These are phyloP conservation scores for Kappamyces sp. DNA, from an alignment of 192 early-diverging fungal species.

Conservation along the genomic window DNA sequence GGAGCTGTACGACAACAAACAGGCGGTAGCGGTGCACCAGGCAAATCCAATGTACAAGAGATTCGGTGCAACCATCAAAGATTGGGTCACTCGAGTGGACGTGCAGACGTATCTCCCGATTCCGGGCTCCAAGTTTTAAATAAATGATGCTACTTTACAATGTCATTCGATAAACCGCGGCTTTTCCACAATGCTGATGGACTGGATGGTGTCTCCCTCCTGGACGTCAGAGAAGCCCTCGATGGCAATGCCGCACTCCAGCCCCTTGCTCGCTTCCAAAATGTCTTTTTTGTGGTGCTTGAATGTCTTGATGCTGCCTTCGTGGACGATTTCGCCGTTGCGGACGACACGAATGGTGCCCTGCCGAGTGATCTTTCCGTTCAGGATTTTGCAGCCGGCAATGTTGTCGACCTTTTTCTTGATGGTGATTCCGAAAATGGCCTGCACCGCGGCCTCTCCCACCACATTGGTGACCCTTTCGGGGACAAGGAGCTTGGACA, in stretches of 20 bases:
- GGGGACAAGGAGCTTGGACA: constrained; percentile 73
- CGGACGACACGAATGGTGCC: constrained; percentile 63
- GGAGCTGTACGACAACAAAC: no score
- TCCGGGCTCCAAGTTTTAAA: no score
- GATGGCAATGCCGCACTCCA: constrained; percentile 92
- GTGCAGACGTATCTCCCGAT: no score
- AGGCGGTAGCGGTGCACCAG: no score
- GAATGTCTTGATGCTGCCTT: constrained; percentile 66
- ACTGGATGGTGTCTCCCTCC: constrained; percentile 78
- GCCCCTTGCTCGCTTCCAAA: constrained; percentile 81
- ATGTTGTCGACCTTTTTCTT: constrained; percentile 71
- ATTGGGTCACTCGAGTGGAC: no score
- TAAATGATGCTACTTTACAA: neutral
- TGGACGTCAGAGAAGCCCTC: constrained; percentile 71
- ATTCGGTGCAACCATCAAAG: no score
- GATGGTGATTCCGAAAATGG: constrained; percentile 76
- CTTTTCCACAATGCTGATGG: constrained; percentile 52
- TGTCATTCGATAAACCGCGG: constrained; percentile 44
- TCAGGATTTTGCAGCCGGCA: constrained; percentile 78
- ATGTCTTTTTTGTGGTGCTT: constrained; percentile 89
- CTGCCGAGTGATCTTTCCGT: constrained; percentile 61
- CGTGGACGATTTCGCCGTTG: constrained; percentile 60
- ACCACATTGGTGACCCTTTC: constrained; percentile 67
- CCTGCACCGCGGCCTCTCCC: constrained; percentile 81
- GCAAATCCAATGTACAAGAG: no score